Conservation (phyloP, 2,329 filamentous ascomycete genomes). For the Furcasterigmium furcatum region DNA sequence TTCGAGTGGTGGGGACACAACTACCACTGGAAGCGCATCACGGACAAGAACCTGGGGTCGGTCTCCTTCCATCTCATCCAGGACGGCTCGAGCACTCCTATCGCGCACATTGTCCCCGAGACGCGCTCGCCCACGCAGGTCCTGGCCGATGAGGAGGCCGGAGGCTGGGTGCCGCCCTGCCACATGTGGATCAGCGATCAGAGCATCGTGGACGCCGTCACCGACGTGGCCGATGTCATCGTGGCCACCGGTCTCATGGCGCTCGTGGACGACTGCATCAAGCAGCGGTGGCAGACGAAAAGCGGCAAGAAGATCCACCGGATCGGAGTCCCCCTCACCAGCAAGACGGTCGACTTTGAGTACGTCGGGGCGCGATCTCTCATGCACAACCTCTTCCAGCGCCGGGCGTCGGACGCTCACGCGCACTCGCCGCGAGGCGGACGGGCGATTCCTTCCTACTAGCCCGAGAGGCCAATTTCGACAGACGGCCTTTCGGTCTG, state of each 20-base stretch:
- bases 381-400: slow-evolving; percentile 36
- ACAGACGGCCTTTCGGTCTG: not conserved
- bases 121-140: slow-evolving; percentile 68
- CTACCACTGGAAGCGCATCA: slow-evolving; percentile 79
- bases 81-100: slow-evolving; percentile 55
- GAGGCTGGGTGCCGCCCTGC: slow-evolving; percentile 87
- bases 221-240: slow-evolving; percentile 85
- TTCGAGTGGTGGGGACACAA: slow-evolving; percentile 90
- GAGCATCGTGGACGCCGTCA: slow-evolving; percentile 62
- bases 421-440: not conserved
- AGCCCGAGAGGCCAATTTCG: not conserved
- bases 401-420: slow-evolving; percentile 30
- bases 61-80: slow-evolving; percentile 80
- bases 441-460: not conserved
- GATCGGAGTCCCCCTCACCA: slow-evolving; percentile 26
- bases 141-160: slow-evolving; percentile 68
- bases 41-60: slow-evolving; percentile 63
- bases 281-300: slow-evolving; percentile 61
- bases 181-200: slow-evolving; percentile 86
- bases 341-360: slow-evolving; percentile 24
- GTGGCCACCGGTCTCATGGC: slow-evolving; percentile 86
- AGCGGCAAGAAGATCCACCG: slow-evolving; percentile 35
- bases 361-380: slow-evolving; percentile 24
- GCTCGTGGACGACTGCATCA: slow-evolving; percentile 89
- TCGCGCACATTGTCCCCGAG: slow-evolving; percentile 86